Evolutionary conservation across 129 eudicot genomes (phyloP).

Genomic region (Flaveria sonorensis): DNA sequence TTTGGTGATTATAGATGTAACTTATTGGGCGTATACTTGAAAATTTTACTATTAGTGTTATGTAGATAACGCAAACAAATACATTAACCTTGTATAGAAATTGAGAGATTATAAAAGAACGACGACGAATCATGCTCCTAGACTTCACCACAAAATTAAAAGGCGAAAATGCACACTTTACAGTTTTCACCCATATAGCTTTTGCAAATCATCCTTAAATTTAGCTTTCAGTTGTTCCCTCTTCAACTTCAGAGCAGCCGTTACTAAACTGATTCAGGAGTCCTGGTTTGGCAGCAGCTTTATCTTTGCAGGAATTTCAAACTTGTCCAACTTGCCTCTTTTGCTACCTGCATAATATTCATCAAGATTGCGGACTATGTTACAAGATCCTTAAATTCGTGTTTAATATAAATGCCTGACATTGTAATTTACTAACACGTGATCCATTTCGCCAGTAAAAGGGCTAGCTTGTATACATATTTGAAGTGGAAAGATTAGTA

Average conservation of each 20-base stretch:
- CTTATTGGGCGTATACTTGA: not conserved
- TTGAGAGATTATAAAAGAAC: not conserved
- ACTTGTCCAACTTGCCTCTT: constrained; percentile 75
- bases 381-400: not conserved
- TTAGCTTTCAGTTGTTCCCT: constrained; percentile 78
- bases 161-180: not conserved
- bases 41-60: not conserved
- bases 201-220: constrained; percentile 68
- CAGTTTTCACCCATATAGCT: constrained; percentile 51
- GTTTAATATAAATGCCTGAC: not conserved
- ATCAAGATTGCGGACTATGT: not conserved
- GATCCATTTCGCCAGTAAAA: not conserved
- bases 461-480: not conserved
- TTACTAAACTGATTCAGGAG: constrained; percentile 91
- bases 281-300: constrained; percentile 77
- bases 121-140: not conserved
- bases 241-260: constrained; percentile 89
- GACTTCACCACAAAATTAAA: too few species aligned
- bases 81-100: constrained; percentile 22
- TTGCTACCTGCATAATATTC: constrained; percentile 56
- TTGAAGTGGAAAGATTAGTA: not conserved
- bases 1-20: not conserved
- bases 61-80: constrained; percentile 3
- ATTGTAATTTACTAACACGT: not conserved
- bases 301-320: constrained; percentile 85